A percentile compares a stretch with the other conserved stretches of the same genome.
These are phyloP conservation scores for Flaveria robusta DNA, from an alignment of 129 eudicot species.

Conservation along the genomic window DNA sequence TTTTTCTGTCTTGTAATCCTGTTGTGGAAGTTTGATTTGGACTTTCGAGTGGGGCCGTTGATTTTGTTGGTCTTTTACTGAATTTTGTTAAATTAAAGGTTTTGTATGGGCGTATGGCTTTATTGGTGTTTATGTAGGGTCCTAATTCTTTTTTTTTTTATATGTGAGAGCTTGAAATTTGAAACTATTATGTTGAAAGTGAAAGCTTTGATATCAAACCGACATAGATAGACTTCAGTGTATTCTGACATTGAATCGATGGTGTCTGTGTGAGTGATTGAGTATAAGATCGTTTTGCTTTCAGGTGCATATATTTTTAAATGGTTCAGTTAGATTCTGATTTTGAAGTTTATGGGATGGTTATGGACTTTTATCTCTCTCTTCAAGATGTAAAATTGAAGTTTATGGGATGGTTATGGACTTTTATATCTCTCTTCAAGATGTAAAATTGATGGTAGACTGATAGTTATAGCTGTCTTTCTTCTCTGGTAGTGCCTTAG, in stretches of 20 bases:
- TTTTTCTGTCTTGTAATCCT: background rate
- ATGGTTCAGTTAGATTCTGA: background rate
- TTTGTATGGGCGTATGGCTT: too few relatives aligned
- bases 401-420: background rate
- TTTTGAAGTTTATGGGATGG: background rate
- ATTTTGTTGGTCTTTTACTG: too few relatives aligned
- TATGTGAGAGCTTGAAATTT: slow-evolving; percentile 5
- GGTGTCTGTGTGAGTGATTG: background rate
- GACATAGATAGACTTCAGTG: slow-evolving; percentile 7
- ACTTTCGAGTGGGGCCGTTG: too few relatives aligned
- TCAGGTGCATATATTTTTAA: background rate
- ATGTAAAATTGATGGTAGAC: background rate
- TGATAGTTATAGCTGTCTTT: background rate
- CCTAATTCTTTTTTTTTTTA: background rate
- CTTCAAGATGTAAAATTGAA: background rate
- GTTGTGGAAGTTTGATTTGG: background rate
- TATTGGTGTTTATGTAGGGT: background rate
- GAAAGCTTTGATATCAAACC: background rate
- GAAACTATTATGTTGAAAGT: background rate
- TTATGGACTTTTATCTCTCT: background rate
- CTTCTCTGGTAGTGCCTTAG: slow-evolving; percentile 16
- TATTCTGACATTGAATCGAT: background rate
- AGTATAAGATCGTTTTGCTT: background rate
- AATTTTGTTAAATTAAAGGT: too few relatives aligned
- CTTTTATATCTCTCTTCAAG: too few relatives aligned